A percentile compares a stretch with the other conserved stretches of the same genome.
Conservation (phyloP, 352 stramenopile genomes). For the Sclerospora graminicola region DNA sequence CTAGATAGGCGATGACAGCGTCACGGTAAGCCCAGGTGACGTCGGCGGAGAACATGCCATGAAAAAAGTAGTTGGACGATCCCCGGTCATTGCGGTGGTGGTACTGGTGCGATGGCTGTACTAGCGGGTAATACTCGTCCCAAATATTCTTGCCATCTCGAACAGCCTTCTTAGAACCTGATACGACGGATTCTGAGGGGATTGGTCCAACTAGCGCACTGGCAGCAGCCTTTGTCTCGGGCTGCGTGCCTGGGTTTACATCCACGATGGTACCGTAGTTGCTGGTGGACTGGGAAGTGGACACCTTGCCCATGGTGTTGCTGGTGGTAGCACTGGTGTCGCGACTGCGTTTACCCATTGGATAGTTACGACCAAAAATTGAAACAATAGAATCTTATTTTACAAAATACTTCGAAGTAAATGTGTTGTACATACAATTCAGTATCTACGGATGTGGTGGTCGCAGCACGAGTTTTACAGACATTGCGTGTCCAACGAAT, state of each 20-base stretch:
- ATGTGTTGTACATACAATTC: no score
- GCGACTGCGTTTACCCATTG: no score
- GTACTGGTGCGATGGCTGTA: constrained; percentile 75
- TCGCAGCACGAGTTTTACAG: no score
- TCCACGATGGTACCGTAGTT: constrained; percentile 35
- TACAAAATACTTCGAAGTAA: no score
- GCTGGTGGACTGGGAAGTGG: constrained; percentile 6
- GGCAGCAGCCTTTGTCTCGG: constrained; percentile 2
- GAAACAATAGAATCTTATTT: no score
- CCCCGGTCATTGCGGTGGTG: constrained; percentile 60
- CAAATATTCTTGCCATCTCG: constrained; percentile 56
- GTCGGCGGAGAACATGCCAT: constrained; percentile 82
- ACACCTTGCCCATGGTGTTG: constrained; percentile 19
- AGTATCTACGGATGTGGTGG: no score
- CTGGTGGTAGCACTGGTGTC: constrained; percentile 17
- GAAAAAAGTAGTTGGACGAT: constrained; percentile 81
- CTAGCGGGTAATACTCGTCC: constrained; percentile 84
- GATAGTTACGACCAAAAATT: no score
- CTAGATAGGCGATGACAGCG: constrained; percentile 70
- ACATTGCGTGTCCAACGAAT: no score
- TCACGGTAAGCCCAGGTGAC: constrained; percentile 79
- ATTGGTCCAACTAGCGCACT: constrained; percentile 19
- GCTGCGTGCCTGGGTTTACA: constrained; percentile 11
- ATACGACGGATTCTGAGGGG: constrained; percentile 3
- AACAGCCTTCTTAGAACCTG: constrained; percentile 9